Conservation (phyloP, 257 asterid genomes). For the Primulina eburnea region DNA sequence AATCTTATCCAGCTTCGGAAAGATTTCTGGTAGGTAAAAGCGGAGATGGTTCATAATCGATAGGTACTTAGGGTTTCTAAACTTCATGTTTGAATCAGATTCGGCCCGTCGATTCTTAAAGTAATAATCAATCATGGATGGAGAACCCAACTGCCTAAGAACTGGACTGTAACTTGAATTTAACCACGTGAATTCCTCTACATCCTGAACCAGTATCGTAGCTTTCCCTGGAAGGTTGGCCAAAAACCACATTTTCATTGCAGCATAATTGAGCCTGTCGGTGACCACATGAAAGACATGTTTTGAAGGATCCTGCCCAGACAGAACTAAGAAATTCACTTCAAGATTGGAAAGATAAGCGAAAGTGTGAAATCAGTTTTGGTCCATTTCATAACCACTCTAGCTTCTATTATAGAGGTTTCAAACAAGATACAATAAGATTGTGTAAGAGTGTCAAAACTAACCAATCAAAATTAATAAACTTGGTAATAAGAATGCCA, state of each 20-base stretch:
- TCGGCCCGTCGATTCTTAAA: slow-evolving; percentile 43
- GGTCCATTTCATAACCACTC: neutral
- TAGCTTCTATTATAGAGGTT: neutral
- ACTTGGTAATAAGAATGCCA: neutral
- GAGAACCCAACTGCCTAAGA: slow-evolving; percentile 43
- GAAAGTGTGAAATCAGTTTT: no score
- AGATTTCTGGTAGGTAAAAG: slow-evolving; percentile 55
- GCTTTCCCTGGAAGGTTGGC: slow-evolving; percentile 48
- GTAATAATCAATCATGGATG: slow-evolving; percentile 49
- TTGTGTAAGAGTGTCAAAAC: neutral
- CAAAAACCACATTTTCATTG: slow-evolving; percentile 61
- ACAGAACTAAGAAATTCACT: neutral
- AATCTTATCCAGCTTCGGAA: slow-evolving; percentile 51
- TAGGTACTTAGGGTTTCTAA: slow-evolving; percentile 58
- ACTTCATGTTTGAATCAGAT: slow-evolving; percentile 46
- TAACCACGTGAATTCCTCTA: slow-evolving; percentile 57
- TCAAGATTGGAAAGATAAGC: slow-evolving; percentile 14
- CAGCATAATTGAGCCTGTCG: slow-evolving; percentile 48
- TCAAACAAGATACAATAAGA: neutral
- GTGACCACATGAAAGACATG: slow-evolving; percentile 59
- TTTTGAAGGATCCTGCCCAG: slow-evolving; percentile 49
- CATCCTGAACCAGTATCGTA: slow-evolving; percentile 45
- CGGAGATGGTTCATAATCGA: slow-evolving; percentile 65
- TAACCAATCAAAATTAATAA: neutral
- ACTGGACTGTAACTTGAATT: slow-evolving; percentile 53